Conservation (phyloP, 2,329 filamentous ascomycete species). For the Penicillium polonicum region DNA sequence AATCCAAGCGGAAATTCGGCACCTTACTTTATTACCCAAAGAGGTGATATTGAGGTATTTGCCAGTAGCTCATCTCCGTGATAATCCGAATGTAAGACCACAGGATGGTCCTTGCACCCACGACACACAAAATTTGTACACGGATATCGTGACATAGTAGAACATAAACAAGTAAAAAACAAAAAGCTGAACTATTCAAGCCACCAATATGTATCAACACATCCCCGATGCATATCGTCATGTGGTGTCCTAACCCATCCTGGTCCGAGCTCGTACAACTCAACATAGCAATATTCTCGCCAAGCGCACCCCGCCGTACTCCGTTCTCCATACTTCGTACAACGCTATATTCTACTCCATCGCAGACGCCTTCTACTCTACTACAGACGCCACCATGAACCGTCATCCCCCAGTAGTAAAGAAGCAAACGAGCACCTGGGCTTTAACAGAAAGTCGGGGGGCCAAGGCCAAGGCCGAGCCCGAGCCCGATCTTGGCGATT, state of each 20-base stretch:
- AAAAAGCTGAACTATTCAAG: not conserved
- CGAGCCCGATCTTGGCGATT: slow-evolving; percentile 10
- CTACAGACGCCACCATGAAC: not conserved
- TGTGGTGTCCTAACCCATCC: not conserved
- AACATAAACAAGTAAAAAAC: not conserved
- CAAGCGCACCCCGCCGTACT: not conserved
- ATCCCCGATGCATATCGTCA: not conserved
- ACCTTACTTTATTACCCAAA: not conserved
- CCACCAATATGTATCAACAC: not conserved
- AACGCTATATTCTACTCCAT: not conserved
- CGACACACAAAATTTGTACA: not conserved
- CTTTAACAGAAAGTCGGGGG: not conserved
- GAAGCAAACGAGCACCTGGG: slow-evolving; percentile 1
- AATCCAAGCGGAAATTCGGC: not conserved
- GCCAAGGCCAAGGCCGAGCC: slow-evolving; percentile 3
- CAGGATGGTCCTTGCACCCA: not conserved
- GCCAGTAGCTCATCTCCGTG: not conserved
- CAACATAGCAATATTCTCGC: not conserved
- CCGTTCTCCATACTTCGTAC: not conserved
- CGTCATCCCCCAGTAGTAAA: not conserved
- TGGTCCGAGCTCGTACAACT: not conserved
- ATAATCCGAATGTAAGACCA: not conserved
- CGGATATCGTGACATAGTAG: not conserved
- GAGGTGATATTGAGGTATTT: not conserved
- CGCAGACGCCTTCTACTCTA: not conserved